Evolutionary conservation across 2,329 filamentous ascomycete species (phyloP), one percentile per base, ranked within the genome.

Genomic region (Fusarium brevicatenulatum): DNA sequence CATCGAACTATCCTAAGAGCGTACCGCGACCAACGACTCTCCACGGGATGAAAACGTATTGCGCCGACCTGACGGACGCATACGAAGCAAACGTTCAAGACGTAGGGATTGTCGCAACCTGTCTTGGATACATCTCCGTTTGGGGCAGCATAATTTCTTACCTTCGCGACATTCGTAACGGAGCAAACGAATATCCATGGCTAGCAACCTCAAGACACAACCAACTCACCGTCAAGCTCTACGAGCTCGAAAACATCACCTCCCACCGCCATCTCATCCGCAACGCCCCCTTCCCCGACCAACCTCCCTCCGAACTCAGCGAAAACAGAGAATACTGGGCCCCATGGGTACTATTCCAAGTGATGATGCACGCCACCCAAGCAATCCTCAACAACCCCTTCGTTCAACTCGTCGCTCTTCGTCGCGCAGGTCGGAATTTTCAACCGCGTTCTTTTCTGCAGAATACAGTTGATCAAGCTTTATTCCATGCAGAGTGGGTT

Each of bases 391-490:
- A 77, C 8, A 77, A 77, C 4, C 75, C 75, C 1, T 77, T 77
- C 12, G 72, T 77, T 3, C 75, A 77, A 13, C 75, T 77, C 2
- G 75, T 77, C 0, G 75, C 72, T 3, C 75, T 73, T 16, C 66
- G 73, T 7, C 63, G 66, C 23, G 63, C 55, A 10, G 72, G 63
- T 4, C 63, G 63, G 1, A 67, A 76, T 0, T 70, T 73, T 12
- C 75, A 73, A 5, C 75, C 75, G 1, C 71, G 75, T 0, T 77
- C 75, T 0, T 77, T 77, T 13, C 2, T 77, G 2, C 75, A 77
- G 13, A 74, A 75, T 10, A 77, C 73, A 2, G 75, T 77, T 4
- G 75, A 77, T 15, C 75, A 77, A n/a, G 75, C 75, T 1, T 36
- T 77, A 0, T 77, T 72, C 28, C 72, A 77, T 3, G 69, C 70